Evolutionary conservation across 2,329 filamentous ascomycete genomes (phyloP), one percentile per base, ranked within the genome.

Genomic region (Fusarium nematophilum): DNA sequence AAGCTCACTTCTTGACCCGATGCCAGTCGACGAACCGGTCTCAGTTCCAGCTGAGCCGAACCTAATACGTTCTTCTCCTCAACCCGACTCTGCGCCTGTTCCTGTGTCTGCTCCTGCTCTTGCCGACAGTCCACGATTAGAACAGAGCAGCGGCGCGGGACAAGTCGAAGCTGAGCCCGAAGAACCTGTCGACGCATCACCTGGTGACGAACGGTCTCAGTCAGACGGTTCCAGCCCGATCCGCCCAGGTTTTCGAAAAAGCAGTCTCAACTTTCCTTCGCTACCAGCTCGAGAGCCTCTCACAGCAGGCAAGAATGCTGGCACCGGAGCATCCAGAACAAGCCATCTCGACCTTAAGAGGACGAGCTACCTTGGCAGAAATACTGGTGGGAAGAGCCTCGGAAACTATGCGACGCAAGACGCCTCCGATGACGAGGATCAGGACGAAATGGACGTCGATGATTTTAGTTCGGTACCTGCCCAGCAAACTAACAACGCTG

Each of bases 231-330:
- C 90, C 1, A 93, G 90, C 65, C 91, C 91, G 0, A 86, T 90
- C 42, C 84, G 91, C 64, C 90, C 90, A 2, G 81, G 91, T 25
- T 85, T 96, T 64, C 89, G 94, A 57, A 98, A 98, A 81, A 97
- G 93, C 76, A 98, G 94, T 73, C 83, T 99, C 57, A 96, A 91
- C 55, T 98, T 99, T 77, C 92, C 95, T 30, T 92, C 95, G 14
- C 81, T 99, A 10, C 95, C 95, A 25, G 93, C 94, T 3, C 86
- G 95, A 58, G 94, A 98, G 70, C 94, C 94, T 29, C 80, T 98
- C 46, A 87, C 88, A 26, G 86, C 86, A 13, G 96, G 96, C 73
- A 94, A 93, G 77, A 96, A 90, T 72, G 86, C 93, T 69, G 93
- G 89, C 13, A 83, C 84, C 15, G 83, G 91, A 43, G 78, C 86